phyloP scores from a whole-genome alignment of 257 asterid species.

The Ehretia macrophylla region DNA sequence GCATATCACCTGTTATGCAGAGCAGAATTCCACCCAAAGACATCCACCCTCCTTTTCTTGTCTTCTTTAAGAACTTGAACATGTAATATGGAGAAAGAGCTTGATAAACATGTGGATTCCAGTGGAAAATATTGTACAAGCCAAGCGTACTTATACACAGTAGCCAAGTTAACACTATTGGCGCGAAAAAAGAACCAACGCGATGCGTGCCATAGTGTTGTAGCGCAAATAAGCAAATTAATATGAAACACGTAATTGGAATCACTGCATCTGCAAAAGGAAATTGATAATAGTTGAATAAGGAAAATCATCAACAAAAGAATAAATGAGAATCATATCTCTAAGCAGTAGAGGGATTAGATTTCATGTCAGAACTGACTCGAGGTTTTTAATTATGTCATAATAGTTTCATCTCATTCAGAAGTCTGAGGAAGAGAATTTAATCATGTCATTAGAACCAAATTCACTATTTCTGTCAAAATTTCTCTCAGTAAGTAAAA shows the following conservation, averaged over 20 bases:
- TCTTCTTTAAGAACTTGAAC: constrained; percentile 83
- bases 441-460: background rate
- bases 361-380: too few species aligned
- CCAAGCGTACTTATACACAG: constrained; percentile 86
- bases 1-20: constrained; percentile 80
- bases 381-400: too few species aligned
- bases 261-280: constrained; percentile 81
- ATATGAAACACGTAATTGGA: constrained; percentile 91
- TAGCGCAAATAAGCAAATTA: constrained; percentile 86
- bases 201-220: constrained; percentile 98
- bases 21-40: constrained; percentile 92
- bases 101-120: constrained; percentile 85
- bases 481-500: too few species aligned
- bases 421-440: too few species aligned
- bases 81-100: constrained; percentile 89
- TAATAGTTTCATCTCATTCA: too few species aligned
- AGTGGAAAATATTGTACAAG: constrained; percentile 68
- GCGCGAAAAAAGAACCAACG: constrained; percentile 81
- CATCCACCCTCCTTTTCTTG: constrained; percentile 97
- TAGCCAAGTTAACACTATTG: constrained; percentile 74
- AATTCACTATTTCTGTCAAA: too few species aligned
- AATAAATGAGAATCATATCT: background rate
- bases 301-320: background rate
- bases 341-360: background rate
- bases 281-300: constrained; percentile 8